phyloP scores from a whole-genome alignment of 2,329 filamentous ascomycete genomes.

The Stachybotrys echinatus region DNA sequence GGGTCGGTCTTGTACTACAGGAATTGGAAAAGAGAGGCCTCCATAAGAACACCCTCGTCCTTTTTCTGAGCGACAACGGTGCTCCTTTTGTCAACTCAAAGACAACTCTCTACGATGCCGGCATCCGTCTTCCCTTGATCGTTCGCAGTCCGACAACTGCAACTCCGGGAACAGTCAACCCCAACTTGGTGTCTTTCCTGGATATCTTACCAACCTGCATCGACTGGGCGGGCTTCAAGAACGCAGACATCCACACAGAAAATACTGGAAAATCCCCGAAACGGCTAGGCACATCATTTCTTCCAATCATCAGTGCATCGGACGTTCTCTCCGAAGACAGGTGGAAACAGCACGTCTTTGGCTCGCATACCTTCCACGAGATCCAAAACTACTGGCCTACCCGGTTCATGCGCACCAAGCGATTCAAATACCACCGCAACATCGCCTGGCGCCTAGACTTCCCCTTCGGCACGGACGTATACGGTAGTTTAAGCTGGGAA shows the following conservation, averaged over 20 bases:
- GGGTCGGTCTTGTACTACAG: slow-evolving; percentile 32
- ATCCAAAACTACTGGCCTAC: slow-evolving; percentile 46
- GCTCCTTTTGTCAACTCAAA: slow-evolving; percentile 46
- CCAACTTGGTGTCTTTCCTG: slow-evolving; percentile 38
- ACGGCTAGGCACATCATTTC: slow-evolving; percentile 30
- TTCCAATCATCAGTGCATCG: slow-evolving; percentile 26
- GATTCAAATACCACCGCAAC: slow-evolving; percentile 46
- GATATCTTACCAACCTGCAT: slow-evolving; percentile 41
- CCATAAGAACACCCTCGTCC: slow-evolving; percentile 31
- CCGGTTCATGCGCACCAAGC: slow-evolving; percentile 33
- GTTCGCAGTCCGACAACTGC: slow-evolving; percentile 24
- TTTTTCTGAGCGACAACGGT: slow-evolving; percentile 46
- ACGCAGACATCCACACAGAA: slow-evolving; percentile 7
- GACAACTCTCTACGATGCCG: slow-evolving; percentile 43
- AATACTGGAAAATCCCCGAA: slow-evolving; percentile 7
- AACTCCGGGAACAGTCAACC: slow-evolving; percentile 24
- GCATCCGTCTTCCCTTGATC: slow-evolving; percentile 36
- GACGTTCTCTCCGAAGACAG: slow-evolving; percentile 9
- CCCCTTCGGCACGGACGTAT: slow-evolving; percentile 40
- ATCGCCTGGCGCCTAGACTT: slow-evolving; percentile 44
- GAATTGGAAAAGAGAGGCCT: slow-evolving; percentile 25
- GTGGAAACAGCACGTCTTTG: slow-evolving; percentile 38
- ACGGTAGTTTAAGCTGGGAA: slow-evolving; percentile 36
- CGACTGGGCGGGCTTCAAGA: slow-evolving; percentile 35
- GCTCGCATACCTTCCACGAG: slow-evolving; percentile 48